Percentiles rank a stretch among this genome's conserved stretches.
Conservation (phyloP, 2,329 filamentous ascomycete genomes). For the Exophiala lecanii-corni region DNA sequence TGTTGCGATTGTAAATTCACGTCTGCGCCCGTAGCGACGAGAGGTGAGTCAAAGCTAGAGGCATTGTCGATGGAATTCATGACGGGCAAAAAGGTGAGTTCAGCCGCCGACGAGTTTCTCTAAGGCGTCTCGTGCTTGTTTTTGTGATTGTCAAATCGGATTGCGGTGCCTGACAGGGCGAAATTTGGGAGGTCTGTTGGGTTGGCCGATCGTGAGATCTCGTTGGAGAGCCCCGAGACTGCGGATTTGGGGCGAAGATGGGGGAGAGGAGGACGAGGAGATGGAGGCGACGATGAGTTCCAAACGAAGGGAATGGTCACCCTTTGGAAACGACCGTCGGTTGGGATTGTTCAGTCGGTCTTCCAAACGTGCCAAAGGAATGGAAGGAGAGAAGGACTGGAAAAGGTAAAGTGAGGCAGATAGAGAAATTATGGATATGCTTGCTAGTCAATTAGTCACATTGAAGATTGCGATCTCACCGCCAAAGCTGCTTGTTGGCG, state of each 20-base stretch:
- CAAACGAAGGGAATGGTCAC: too few relatives aligned
- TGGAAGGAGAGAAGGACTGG: too few relatives aligned
- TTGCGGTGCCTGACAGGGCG: slow-evolving; percentile 7
- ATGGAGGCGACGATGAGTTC: neutral
- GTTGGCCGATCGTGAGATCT: too few relatives aligned
- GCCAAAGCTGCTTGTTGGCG: slow-evolving; percentile 11
- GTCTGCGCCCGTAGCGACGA: slow-evolving; percentile 60
- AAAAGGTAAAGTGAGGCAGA: too few relatives aligned
- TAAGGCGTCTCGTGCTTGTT: slow-evolving; percentile 1
- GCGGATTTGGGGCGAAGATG: too few relatives aligned
- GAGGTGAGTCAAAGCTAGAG: slow-evolving; percentile 62
- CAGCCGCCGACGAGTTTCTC: slow-evolving; percentile 5
- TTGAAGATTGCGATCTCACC: slow-evolving; percentile 5
- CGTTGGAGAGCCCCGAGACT: too few relatives aligned
- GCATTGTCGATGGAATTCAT: slow-evolving; percentile 51
- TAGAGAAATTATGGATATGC: too few relatives aligned
- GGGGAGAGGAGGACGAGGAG: neutral
- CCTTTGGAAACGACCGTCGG: too few relatives aligned
- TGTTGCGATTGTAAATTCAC: slow-evolving; percentile 46
- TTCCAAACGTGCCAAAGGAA: too few relatives aligned
- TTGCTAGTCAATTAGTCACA: too few relatives aligned
- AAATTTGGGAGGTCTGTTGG: neutral
- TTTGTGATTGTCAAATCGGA: slow-evolving; percentile 20
- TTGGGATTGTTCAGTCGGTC: too few relatives aligned
- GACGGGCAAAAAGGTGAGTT: slow-evolving; percentile 8